Evolutionary conservation across 805 yeast species (phyloP), one percentile per base, ranked within the genome.

Genomic region (Suhomyces sp.): DNA sequence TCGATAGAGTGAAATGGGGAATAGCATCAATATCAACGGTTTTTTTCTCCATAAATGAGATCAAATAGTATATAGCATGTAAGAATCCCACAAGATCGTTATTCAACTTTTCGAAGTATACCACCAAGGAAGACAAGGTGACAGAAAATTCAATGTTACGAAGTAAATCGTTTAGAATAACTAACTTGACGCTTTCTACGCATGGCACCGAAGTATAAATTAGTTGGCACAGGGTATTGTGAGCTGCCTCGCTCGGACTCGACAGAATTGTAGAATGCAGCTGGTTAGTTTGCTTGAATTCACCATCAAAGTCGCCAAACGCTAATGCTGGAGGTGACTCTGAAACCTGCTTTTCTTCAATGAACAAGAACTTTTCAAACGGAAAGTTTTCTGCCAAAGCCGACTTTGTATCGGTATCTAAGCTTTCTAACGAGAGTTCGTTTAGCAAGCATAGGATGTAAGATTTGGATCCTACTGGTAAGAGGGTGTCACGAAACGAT

Each of bases 291-390:
- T 36, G 23, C 22, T 38, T 10, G 40, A 55, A 52, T 17, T 57
- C 60, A 44, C 49, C 57, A 22, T 54, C 57, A 47, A 57, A 52
- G 24, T 38, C 42, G 22, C 42, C 42, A 17, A 17, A 10, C 4
- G 42, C 24, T 17, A 38, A 38, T 17, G 17, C 23, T 38, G 42
- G 42, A 38, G 42, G 24, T 8, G 24, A 38, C n/a, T 48, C 46
- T 3, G 31, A 42, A 19, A 24, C 27, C 4, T 13, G 42, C n/a
- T 47, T 19, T 8, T 47, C 47, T 8, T 33, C 44, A 36, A 46
- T 26, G 8, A 42, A 33, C 26, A 45, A 46, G 35, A 47, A 47
- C 38, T 29, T 45, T 2, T 48, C 41, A 8, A 52, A 46, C 2
- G 58, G 60, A 22, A 57, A 49, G 44, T 42, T 47, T 13, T 40